These are phyloP conservation scores for Cryptococcus deneoformans DNA, from an alignment of 1,284 basidiomycete genomes.

Conservation along the genomic window DNA sequence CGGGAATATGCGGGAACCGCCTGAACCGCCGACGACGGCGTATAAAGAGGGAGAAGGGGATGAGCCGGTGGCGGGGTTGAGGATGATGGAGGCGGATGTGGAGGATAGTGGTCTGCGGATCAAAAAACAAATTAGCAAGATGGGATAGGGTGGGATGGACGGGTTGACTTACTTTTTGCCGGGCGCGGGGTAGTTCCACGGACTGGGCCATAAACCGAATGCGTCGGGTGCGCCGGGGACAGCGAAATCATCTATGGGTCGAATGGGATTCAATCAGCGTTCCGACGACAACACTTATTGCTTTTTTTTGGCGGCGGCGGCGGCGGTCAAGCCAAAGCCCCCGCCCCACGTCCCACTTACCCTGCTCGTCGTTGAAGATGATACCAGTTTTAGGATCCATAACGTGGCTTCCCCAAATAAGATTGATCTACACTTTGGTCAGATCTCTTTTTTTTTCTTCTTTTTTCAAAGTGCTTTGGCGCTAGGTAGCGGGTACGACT, in stretches of 20 bases:
- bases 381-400: constrained; percentile 82
- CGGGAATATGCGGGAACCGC: constrained; percentile 82
- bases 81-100: constrained; percentile 74
- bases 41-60: constrained; percentile 56
- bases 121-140: too few species aligned
- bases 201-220: constrained; percentile 80
- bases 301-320: too few species aligned
- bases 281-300: too few species aligned
- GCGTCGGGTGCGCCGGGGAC: constrained; percentile 73
- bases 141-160: too few species aligned
- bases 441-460: too few species aligned
- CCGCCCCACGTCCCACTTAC: constrained; percentile 12
- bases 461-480: too few species aligned
- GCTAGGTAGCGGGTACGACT: too few species aligned
- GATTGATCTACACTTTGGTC: constrained; percentile 58
- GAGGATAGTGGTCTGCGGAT: constrained; percentile 68
- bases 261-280: constrained; percentile 1
- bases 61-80: constrained; percentile 51
- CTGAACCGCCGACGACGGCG: constrained; percentile 75
- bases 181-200: constrained; percentile 73
- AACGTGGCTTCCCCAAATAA: constrained; percentile 78
- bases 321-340: too few species aligned
- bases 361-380: constrained; percentile 77
- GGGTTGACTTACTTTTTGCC: neutral
- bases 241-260: constrained; percentile 73